Conservation (phyloP, 2,329 filamentous ascomycete species). For the Cladosporium sp. region DNA sequence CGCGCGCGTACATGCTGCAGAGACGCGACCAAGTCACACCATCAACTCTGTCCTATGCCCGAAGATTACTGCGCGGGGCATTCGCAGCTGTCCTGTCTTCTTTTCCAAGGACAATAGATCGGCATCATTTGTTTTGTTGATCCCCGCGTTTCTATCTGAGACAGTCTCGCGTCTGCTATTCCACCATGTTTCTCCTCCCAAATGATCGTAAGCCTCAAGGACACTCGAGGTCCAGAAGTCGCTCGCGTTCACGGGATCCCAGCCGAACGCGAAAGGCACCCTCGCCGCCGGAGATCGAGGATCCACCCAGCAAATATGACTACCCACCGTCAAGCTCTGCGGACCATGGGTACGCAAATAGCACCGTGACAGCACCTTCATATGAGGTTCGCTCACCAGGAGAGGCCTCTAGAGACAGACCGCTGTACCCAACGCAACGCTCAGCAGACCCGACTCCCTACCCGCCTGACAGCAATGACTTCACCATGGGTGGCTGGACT, state of each 20-base stretch:
- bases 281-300: conserved; percentile 1
- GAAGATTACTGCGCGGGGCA: background rate
- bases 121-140: background rate
- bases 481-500: conserved; percentile 33
- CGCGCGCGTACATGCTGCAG: conserved; percentile 1
- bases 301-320: conserved; percentile 7
- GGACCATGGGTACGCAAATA: background rate
- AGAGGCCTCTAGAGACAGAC: conserved; percentile 8
- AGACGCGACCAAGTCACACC: conserved; percentile 1
- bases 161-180: background rate
- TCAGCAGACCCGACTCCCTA: conserved; percentile 20
- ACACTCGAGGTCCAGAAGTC: conserved; percentile 6
- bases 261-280: conserved; percentile 1
- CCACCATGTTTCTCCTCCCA: conserved; percentile 8
- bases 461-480: conserved; percentile 24
- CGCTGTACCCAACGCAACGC: conserved; percentile 16
- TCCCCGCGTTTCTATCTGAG: conserved; percentile 1
- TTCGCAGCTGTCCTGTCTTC: background rate
- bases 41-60: background rate
- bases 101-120: background rate
- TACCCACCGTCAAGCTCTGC: background rate
- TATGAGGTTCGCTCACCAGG: conserved; percentile 40
- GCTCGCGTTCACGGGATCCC: conserved; percentile 3
- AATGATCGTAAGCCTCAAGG: conserved; percentile 7
- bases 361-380: conserved; percentile 3